Base-by-base conservation (phyloP, 2,329 filamentous ascomycete genomes). In the Cytospora chrysosperma region DNA sequence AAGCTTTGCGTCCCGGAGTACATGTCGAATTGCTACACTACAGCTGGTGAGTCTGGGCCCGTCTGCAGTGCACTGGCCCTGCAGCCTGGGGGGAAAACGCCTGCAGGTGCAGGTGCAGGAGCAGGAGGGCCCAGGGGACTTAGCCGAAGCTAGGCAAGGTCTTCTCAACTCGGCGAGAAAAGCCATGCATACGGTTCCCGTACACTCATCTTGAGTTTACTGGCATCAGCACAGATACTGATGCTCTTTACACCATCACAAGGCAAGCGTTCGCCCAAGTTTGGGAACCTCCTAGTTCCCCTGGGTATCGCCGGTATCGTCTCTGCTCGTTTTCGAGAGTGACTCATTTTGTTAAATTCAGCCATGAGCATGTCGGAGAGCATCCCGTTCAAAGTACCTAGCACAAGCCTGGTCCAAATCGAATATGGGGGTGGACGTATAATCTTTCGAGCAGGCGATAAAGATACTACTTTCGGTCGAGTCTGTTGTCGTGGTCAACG, bases 31-130 rank as follows among this genome's bases (percentile, higher is more conserved):
- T n/a, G n/a, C n/a, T n/a, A n/a, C n/a, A n/a, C 56, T 54, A 40
- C 40, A 37, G 63, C 59, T 40, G 56, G 51, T 55, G 13, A 28
- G 51, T 34, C 58, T 30, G 50, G 51, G 53, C 40, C 61, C 56
- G 26, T 55, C 40, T 65, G 63, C 61, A 57, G 63, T 57, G 63
- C 40, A 65, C 55, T 28, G 63, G 59, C 63, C 52, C 55, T 65
- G 63, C 63, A 63, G 63, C 40, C 59, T 62, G 59, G 63, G 63
- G 63, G 37, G 37, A 62, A 37, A 56, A 59, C 50, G 56, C 56
- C 56, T 62, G 52, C 60, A 65, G 51, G 21, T 65, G 59, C 59
- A 65, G 59, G 34, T 63, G 63, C 63, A 65, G 50, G 50, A 32
- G 59, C 59, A 62, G 17, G 59, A 62, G 56, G 63, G 55, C 54